phyloP scores from a whole-genome alignment of 495 filamentous ascomycete genomes.

The Staphylotrichum longicolle region DNA sequence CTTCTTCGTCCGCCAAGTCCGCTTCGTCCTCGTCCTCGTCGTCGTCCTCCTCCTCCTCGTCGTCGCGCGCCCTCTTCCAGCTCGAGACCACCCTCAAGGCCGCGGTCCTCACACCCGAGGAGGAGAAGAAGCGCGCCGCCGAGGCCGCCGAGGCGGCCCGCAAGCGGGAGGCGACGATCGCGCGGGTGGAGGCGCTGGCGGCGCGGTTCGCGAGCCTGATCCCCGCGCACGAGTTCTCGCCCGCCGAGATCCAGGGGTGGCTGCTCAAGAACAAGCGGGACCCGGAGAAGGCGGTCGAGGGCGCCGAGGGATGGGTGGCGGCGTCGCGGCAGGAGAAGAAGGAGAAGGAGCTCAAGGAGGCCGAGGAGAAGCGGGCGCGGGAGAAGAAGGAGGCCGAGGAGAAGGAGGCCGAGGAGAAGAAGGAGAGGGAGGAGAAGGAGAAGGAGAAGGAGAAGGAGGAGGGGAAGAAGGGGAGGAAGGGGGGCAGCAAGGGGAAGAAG shows the following conservation, averaged over 20 bases:
- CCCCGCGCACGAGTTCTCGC: conserved; percentile 63
- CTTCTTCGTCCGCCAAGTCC: not conserved
- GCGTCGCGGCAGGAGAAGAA: conserved; percentile 56
- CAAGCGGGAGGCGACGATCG: conserved; percentile 40
- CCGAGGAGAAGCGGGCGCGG: conserved; percentile 41
- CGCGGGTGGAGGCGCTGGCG: conserved; percentile 40
- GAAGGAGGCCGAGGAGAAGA: conserved; percentile 33
- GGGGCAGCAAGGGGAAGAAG: conserved; percentile 25
- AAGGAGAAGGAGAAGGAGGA: conserved; percentile 31
- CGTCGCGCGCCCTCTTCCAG: conserved; percentile 5
- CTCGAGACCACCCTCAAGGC: conserved; percentile 10
- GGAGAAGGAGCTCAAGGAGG: conserved; percentile 51
- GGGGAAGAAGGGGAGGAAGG: conserved; percentile 25
- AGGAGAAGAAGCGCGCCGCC: conserved; percentile 34
- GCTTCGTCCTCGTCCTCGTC: no score
- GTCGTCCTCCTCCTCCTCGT: not conserved
- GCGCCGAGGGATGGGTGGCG: conserved; percentile 57
- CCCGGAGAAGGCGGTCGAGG: conserved; percentile 58
- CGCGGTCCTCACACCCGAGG: conserved; percentile 24
- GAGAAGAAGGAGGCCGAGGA: conserved; percentile 37
- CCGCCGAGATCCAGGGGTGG: conserved; percentile 77
- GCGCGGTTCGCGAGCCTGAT: conserved; percentile 59
- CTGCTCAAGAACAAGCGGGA: conserved; percentile 65
- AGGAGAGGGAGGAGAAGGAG: conserved; percentile 29
- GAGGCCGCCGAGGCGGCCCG: conserved; percentile 33